Conservation (phyloP, 2,329 filamentous ascomycete genomes). For the Pseudogymnoascus sp. region DNA sequence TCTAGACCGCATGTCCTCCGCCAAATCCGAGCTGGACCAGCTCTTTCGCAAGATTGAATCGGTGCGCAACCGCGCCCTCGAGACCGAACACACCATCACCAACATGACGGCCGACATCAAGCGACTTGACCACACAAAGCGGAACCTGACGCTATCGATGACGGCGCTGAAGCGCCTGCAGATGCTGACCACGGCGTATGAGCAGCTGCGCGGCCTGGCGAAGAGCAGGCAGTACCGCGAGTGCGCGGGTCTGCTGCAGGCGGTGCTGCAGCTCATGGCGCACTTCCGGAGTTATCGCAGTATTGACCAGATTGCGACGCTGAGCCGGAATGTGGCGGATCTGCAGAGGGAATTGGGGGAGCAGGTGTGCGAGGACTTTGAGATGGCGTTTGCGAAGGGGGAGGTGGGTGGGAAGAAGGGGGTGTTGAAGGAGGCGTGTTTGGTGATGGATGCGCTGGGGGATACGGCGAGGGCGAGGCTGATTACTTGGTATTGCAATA, state of each 20-base stretch:
- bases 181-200: slow-evolving; percentile 99
- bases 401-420: slow-evolving; percentile 65
- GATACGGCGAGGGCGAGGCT: slow-evolving; percentile 76
- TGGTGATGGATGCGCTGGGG: slow-evolving; percentile 90
- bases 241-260: slow-evolving; percentile 87
- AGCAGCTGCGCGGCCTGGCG: slow-evolving; percentile 78
- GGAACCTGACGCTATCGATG: slow-evolving; percentile 94
- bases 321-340: slow-evolving; percentile 88
- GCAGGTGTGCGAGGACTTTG: slow-evolving; percentile 98
- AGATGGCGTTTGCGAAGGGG: slow-evolving; percentile 84
- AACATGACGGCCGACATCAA: slow-evolving; percentile 99
- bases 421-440: slow-evolving; percentile 76
- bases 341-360: slow-evolving; percentile 87
- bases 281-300: slow-evolving; percentile 98
- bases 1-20: slow-evolving; percentile 83
- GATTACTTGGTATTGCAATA: slow-evolving; percentile 97
- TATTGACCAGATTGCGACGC: slow-evolving; percentile 92
- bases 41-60: slow-evolving; percentile 94
- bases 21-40: slow-evolving; percentile 80
- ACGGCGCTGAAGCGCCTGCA: slow-evolving; percentile 93
- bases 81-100: slow-evolving; percentile 92
- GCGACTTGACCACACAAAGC: slow-evolving; percentile 90
- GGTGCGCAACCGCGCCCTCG: slow-evolving; percentile 78
- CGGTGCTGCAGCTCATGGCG: slow-evolving; percentile 93
- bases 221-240: slow-evolving; percentile 88